phyloP scores from a whole-genome alignment of 2,329 filamentous ascomycete species.

The Hawksworthiomyces lignivorus region DNA sequence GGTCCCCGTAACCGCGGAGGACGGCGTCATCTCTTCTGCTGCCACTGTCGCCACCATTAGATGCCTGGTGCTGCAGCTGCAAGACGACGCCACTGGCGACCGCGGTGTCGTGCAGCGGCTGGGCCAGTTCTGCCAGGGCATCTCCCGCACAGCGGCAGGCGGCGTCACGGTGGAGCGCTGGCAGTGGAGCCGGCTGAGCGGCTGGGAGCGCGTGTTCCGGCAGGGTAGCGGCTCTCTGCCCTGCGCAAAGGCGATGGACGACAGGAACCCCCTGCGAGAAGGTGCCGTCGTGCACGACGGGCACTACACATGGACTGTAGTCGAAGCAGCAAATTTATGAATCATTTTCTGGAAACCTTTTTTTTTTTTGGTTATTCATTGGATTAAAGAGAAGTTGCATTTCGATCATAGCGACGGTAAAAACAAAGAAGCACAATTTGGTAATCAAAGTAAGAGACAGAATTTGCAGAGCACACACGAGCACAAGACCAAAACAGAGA shows the following conservation, averaged over 20 bases:
- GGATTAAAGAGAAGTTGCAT: no score
- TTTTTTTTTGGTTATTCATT: no score
- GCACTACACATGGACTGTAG: slow-evolving; percentile 1
- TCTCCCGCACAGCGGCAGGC: slow-evolving; percentile 38
- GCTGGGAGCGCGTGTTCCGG: slow-evolving; percentile 5
- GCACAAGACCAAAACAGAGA: neutral
- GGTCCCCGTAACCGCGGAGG: neutral
- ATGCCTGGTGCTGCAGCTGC: slow-evolving; percentile 34
- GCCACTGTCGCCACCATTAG: no score
- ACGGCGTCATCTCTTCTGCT: no score
- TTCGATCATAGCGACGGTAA: no score
- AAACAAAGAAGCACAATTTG: neutral
- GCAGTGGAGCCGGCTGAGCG: slow-evolving; percentile 28
- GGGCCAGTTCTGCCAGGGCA: slow-evolving; percentile 48
- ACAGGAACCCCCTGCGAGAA: neutral
- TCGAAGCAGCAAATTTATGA: neutral
- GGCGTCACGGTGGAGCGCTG: slow-evolving; percentile 45
- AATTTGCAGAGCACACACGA: no score
- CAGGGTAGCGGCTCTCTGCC: slow-evolving; percentile 7
- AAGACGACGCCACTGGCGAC: slow-evolving; percentile 22
- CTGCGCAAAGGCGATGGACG: neutral
- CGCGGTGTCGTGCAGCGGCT: slow-evolving; percentile 47
- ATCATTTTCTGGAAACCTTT: no score
- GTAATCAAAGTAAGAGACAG: no score
- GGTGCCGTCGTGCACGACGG: slow-evolving; percentile 1